Evolutionary conservation across 2,329 filamentous ascomycete genomes (phyloP).

Genomic region (Allantophomopsis cytisporea): DNA sequence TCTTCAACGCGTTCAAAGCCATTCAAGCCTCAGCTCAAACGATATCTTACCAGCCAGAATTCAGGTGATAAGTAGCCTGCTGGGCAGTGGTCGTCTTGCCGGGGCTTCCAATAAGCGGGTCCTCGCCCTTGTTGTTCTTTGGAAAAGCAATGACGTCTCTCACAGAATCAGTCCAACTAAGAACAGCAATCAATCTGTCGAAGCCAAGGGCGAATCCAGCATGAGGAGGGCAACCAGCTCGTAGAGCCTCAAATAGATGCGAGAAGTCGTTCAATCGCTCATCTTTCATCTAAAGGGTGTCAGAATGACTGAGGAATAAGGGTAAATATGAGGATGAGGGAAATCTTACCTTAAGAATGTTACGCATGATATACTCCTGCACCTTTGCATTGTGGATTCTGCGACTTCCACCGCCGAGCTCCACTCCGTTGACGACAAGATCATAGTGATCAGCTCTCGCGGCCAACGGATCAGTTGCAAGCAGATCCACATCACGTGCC

Average conservation of each 20-base stretch:
- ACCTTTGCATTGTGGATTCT: conserved; percentile 78
- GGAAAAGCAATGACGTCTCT: conserved; percentile 95
- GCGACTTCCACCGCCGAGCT: conserved; percentile 83
- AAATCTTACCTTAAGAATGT: conserved; percentile 49
- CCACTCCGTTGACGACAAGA: conserved; percentile 87
- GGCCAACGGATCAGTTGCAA: conserved; percentile 56
- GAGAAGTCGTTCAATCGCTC: conserved; percentile 66
- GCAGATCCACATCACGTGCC: conserved; percentile 56
- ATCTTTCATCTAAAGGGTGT: conserved; percentile 20
- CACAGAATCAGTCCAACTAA: conserved; percentile 65
- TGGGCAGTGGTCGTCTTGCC: conserved; percentile 45
- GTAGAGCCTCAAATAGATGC: conserved; percentile 71
- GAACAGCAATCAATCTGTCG: conserved; percentile 69
- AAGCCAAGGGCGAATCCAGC: conserved; percentile 89
- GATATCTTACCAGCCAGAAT: not conserved
- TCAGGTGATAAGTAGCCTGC: conserved; percentile 13
- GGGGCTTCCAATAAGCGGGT: conserved; percentile 70
- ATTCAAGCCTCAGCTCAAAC: no score
- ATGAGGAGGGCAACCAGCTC: conserved; percentile 83
- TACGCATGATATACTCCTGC: conserved; percentile 73
- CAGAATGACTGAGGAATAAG: not conserved
- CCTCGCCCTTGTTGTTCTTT: conserved; percentile 83
- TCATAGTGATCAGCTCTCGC: conserved; percentile 87
- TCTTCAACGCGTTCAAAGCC: no score
- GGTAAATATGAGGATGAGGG: not conserved